Conservation (phyloP, 495 filamentous ascomycete species). For the Aspergillus coremiiformis region DNA sequence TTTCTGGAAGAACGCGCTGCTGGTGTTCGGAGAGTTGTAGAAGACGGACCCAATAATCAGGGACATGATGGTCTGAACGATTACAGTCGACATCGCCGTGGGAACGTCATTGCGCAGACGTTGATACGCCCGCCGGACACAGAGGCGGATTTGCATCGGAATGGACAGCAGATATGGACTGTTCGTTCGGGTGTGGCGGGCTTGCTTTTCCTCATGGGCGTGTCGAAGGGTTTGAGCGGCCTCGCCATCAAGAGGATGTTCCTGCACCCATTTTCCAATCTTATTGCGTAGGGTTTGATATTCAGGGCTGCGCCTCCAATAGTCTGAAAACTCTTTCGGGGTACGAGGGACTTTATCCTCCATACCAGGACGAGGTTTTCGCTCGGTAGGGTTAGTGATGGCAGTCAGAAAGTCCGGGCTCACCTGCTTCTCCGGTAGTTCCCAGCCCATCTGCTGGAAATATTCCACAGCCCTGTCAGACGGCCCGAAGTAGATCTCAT, state of each 20-base stretch:
- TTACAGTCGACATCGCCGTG: slow-evolving; percentile 57
- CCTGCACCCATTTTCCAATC: slow-evolving; percentile 31
- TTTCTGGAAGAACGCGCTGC: slow-evolving; percentile 25
- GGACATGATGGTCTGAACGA: slow-evolving; percentile 65
- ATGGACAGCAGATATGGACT: slow-evolving; percentile 39
- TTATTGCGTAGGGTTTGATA: slow-evolving; percentile 41
- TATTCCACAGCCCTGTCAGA: slow-evolving; percentile 48
- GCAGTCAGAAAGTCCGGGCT: slow-evolving; percentile 66
- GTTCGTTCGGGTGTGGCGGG: slow-evolving; percentile 23
- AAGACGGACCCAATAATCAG: slow-evolving; percentile 80
- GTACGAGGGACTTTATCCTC: slow-evolving; percentile 60
- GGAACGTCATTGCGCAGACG: slow-evolving; percentile 59
- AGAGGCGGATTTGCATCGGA: slow-evolving; percentile 41
- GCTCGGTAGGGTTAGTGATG: slow-evolving; percentile 57
- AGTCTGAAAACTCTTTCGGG: slow-evolving; percentile 56
- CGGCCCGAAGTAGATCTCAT: slow-evolving; percentile 57
- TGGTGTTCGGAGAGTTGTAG: slow-evolving; percentile 44
- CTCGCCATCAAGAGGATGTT: slow-evolving; percentile 15
- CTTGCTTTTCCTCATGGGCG: slow-evolving; percentile 22
- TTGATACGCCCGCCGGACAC: slow-evolving; percentile 41
- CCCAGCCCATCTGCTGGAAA: slow-evolving; percentile 50
- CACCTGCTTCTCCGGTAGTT: slow-evolving; percentile 49
- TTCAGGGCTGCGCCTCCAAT: slow-evolving; percentile 46
- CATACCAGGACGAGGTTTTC: slow-evolving; percentile 49
- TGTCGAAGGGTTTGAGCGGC: slow-evolving; percentile 23